These are phyloP conservation scores for Monosporozyma aquatica DNA, from an alignment of 805 yeast species.

Conservation along the genomic window DNA sequence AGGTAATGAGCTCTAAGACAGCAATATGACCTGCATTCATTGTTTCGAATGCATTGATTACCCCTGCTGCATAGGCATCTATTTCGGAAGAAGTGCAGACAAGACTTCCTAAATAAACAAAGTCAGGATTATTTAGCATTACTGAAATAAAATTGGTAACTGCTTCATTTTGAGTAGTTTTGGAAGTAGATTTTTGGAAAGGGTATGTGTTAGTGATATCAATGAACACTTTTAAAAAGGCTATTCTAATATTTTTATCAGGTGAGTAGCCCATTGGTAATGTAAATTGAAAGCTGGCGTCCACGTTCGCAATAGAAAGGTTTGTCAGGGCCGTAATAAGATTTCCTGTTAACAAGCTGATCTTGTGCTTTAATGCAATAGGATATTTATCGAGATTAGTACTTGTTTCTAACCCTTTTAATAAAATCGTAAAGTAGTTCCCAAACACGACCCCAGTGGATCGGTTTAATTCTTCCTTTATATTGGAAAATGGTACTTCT, in stretches of 20 bases:
- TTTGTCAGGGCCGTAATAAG: conserved; percentile 59
- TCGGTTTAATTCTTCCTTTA: conserved; percentile 41
- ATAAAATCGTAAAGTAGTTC: conserved; percentile 55
- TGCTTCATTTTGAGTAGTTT: conserved; percentile 15
- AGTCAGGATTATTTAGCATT: conserved; percentile 31
- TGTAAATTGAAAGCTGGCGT: conserved; percentile 64
- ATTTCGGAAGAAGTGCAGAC: conserved; percentile 59
- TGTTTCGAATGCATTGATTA: conserved; percentile 43
- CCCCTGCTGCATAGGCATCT: conserved; percentile 55
- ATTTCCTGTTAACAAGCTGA: conserved; percentile 46
- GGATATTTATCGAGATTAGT: conserved; percentile 26
- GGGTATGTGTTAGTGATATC: conserved; percentile 40
- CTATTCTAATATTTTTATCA: conserved; percentile 51
- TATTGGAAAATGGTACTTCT: conserved; percentile 46
- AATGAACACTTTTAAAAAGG: conserved; percentile 68
- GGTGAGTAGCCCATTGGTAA: conserved; percentile 68
- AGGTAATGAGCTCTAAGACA: conserved; percentile 43
- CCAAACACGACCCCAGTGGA: conserved; percentile 55
- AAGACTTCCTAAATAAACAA: conserved; percentile 45
- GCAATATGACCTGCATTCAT: conserved; percentile 34
- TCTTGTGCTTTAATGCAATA: conserved; percentile 38
- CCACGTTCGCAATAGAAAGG: conserved; percentile 58
- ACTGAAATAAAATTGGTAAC: conserved; percentile 20
- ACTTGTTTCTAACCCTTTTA: conserved; percentile 33
- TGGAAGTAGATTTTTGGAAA: conserved; percentile 15